phyloP scores from a whole-genome alignment of 176 grass and related monocot genomes.

The Aegilops umbellulata region DNA sequence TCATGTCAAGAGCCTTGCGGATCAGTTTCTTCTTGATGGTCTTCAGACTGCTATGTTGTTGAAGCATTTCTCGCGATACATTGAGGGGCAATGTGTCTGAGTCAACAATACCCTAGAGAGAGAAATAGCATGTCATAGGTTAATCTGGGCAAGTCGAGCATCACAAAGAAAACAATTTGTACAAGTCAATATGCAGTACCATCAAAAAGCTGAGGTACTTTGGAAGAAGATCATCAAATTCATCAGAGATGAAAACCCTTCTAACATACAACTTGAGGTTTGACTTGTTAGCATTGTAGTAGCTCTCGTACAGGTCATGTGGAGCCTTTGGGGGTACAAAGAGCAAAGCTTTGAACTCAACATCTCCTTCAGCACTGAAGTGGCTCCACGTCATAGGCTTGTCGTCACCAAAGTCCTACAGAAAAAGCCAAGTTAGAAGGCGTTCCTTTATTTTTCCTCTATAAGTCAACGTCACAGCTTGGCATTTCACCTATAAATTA shows the following conservation, averaged over 20 bases:
- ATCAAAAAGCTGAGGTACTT: constrained; percentile 96
- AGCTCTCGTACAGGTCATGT: constrained; percentile 93
- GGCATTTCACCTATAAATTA: background rate
- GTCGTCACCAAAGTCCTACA: constrained; percentile 82
- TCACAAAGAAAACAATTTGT: background rate
- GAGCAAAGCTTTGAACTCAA: constrained; percentile 94
- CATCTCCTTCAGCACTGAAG: constrained; percentile 94
- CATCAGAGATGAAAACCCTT: constrained; percentile 99
- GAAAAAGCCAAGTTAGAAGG: background rate
- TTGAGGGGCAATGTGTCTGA: constrained; percentile 95
- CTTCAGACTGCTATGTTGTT: constrained; percentile 95
- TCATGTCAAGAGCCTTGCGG: constrained; percentile 96
- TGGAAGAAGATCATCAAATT: constrained; percentile 91
- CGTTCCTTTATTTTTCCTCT: background rate
- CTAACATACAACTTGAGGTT: constrained; percentile 95
- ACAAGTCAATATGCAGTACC: constrained; percentile 34
- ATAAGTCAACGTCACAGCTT: background rate
- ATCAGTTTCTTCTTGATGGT: constrained; percentile 98
- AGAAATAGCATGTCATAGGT: background rate
- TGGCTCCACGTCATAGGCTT: constrained; percentile 90
- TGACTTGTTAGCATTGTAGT: constrained; percentile 91
- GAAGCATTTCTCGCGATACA: constrained; percentile 96
- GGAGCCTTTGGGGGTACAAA: constrained; percentile 94
- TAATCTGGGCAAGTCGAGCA: background rate
- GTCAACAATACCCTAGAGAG: constrained; percentile 82